Base-by-base conservation (phyloP, 1,284 basidiomycete species). In the Rhizoctonia solani region DNA sequence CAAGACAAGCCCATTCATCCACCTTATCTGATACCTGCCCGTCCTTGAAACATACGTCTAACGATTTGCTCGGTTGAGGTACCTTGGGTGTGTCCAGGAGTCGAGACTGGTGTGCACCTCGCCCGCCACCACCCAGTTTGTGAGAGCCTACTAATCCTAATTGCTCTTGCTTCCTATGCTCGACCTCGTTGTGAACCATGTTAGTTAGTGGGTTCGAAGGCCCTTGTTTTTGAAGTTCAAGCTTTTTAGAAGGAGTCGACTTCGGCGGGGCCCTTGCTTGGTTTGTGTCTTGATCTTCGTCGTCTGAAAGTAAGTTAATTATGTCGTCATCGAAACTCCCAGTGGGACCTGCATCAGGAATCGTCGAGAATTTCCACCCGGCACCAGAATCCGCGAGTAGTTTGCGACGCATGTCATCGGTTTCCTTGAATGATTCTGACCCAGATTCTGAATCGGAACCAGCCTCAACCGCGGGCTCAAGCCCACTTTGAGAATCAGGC, bases 161-260 rank as follows among this genome's bases (percentile, higher is more conserved):
- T 1, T 79, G 74, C 72, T 85, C 83, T 69, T 79, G 81, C 73
- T 80, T 82, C 50, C 81, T 76, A 30, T 75, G 70, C n/a, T 77
- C 70, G 9, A 83, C 78, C 71, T 85, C 84, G 34, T 77, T 77
- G 70, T 80, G 74, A 6, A 81, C 80, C 25, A 84, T 68, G 21
- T 76, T 76, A 4, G 80, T 79, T 8, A 79, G 73, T n/a, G 16
- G 16, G 8, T 39, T 39, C 37, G 44, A 46, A 46, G 44, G 19
- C 6, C 44, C 19, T 6, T 6, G 13, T 9, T 19, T 11, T 29
- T 27, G 25, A 39, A 23, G 23, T 27, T 16, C 32, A 61, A 63
- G 49, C 54, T 53, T 58, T 25, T 27, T 8, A 5, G 41, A 42
- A 46, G 25, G 42, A 50, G 13, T 6, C 11, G 44, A 19, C 9